A percentile compares a stretch with the other conserved stretches of the same genome.
These are phyloP conservation scores for Nosema muscidifuracis DNA, from an alignment of 371 early-diverging fungal genomes.

Conservation along the genomic window DNA sequence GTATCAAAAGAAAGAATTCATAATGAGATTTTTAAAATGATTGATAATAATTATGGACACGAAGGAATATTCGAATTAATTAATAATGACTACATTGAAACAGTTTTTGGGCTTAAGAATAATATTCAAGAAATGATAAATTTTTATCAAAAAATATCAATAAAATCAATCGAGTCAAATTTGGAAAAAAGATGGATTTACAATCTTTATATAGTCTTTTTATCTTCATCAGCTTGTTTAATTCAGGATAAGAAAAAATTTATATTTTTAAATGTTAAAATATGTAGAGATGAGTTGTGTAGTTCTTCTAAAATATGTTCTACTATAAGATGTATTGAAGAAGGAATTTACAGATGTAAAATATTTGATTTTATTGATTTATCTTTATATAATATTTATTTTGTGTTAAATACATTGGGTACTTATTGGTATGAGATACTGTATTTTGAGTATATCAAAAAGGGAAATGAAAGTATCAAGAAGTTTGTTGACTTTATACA, in stretches of 20 bases:
- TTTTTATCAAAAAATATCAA: not conserved
- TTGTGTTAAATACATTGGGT: not conserved
- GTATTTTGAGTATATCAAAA: not conserved
- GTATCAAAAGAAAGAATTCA: conserved; percentile 89
- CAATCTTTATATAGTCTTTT: conserved; percentile 15
- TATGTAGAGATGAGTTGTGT: not conserved
- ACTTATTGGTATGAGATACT: not conserved
- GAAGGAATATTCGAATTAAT: conserved; percentile 43
- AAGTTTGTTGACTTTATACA: not conserved
- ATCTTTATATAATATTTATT: not conserved
- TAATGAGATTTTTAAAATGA: conserved; percentile 85
- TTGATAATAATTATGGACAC: conserved; percentile 64
- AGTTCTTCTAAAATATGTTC: not conserved
- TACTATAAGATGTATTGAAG: not conserved
- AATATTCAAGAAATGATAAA: conserved; percentile 3
- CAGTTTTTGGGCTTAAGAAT: conserved; percentile 27
- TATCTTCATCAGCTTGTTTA: not conserved
- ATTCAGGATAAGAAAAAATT: not conserved
- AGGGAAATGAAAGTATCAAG: not conserved
- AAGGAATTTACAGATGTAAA: not conserved
- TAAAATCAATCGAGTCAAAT: not conserved
- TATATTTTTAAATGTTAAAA: not conserved
- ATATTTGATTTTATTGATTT: not conserved
- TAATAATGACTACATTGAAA: conserved; percentile 19
- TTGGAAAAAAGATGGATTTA: conserved; percentile 2